Evolutionary conservation across 1,139 yeast genomes (phyloP), one percentile per base, ranked within the genome.

Genomic region (Yamadazyma dendronema): DNA sequence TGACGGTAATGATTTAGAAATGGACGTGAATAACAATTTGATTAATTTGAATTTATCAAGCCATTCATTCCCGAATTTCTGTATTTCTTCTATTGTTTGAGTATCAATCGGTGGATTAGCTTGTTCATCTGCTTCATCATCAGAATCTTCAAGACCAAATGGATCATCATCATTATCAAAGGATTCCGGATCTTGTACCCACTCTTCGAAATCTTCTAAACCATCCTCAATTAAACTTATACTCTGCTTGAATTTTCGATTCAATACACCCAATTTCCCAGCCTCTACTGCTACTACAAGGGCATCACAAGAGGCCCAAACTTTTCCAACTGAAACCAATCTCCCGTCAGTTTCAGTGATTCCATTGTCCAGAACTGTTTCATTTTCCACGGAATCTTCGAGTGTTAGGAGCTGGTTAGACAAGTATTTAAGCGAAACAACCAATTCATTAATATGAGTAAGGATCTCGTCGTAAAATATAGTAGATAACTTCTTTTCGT

Each of bases 241-340:
- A 27, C 77, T 72, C 36, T 62, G 65, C 38, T 64, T 69, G 13
- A 82, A 59, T 40, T 69, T 72, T 23, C 48, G 50, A 15, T 71
- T 69, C 35, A 83, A 58, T 2, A 77, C 53, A 3, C 79, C 82
- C 17, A 77, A 47, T 32, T 74, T 69, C 0, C 87, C 87, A 16
- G 56, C 62, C 9, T 62, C 59, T 4, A 76, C 52, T 15, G 75
- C 50, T 3, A 57, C 53, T 5, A 57, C 53, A 10, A 81, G 39
- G 0, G 51, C 48, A 41, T 79, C 84, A 53, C 86, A 79, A 28
- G 63, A 55, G 11, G 77, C 67, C 90, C 90, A 84, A 10, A 83
- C 62, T 49, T 72, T 73, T 16, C 87, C 92, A 16, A 83, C 77
- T 0, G 78, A 66, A 1, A 78, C 60, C 26, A 84, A 59, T 50